Evolutionary conservation across 2,329 filamentous ascomycete genomes (phyloP), one percentile per base, ranked within the genome.

Genomic region (Whalleya microplaca): DNA sequence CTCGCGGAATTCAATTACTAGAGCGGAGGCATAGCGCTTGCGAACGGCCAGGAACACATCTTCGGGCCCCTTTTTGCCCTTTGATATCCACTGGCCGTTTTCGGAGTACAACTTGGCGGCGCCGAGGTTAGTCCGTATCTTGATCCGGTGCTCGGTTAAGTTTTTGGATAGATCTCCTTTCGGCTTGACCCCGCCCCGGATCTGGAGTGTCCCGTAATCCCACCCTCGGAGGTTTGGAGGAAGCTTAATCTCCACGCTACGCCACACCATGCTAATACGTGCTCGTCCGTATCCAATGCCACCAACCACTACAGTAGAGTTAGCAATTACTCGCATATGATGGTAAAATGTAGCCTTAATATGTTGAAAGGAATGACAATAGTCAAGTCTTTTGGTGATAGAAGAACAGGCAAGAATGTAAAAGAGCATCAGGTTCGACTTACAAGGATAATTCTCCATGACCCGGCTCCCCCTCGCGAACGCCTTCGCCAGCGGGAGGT

Each of bases 281-380:
- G 84, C 80, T 42, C 87, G 81, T 1, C 89, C 89, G 62, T 85
- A 89, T 2, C 89, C 89, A n/a, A 91, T 81, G 0, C 89, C 89
- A 2, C 89, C 89, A 5, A 84, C 80, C 2, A 92, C 60, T 63
- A 21, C 14, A 27, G 29, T 32, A 23, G 7, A 3, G 46, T 63
- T 54, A 63, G 57, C 27, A 56, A 21, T 19, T 48, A 27, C 20
- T 32, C 29, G n/a, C 47, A 20, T 10, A 12, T 27, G 23, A 27
- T 9, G 23, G 4, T 27, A 9, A 27, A 27, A 9, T 4, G 9
- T 9, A 27, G 23, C 23, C 4, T 27, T 27, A 4, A 4, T 27
- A 27, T 27, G 23, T 27, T 27, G 4, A 27, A 27, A 27, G 9
- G 9, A 9, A 27, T 27, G 4, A 27, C 23, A 27, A 27, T 27